These are phyloP conservation scores for Herpetomonas tarakana DNA, from an alignment of 208 protist genomes.

Conservation along the genomic window DNA sequence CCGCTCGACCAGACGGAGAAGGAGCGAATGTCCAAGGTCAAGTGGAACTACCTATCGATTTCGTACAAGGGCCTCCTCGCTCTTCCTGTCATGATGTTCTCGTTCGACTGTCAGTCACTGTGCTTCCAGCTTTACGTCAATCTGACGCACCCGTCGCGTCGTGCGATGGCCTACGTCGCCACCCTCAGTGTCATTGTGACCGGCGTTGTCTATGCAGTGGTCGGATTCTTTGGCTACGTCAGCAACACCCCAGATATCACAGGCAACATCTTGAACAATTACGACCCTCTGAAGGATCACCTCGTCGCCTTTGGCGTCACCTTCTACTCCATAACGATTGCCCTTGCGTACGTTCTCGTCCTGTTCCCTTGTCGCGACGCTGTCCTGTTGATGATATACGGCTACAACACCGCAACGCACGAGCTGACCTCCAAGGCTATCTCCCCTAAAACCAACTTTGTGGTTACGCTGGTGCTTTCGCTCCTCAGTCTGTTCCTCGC, in stretches of 20 bases:
- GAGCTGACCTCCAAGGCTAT: slow-evolving; percentile 31
- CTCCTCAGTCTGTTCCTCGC: slow-evolving; percentile 42
- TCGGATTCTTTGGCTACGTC: slow-evolving; percentile 68
- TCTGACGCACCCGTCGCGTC: slow-evolving; percentile 22
- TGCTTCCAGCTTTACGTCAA: slow-evolving; percentile 58
- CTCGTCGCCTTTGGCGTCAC: slow-evolving; percentile 42
- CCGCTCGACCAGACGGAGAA: slow-evolving; percentile 13
- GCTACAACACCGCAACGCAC: slow-evolving; percentile 35
- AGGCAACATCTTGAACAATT: slow-evolving; percentile 75
- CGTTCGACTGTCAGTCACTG: slow-evolving; percentile 72
- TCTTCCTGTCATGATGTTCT: slow-evolving; percentile 69
- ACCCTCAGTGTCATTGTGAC: slow-evolving; percentile 47
- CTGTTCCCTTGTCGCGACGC: slow-evolving; percentile 68
- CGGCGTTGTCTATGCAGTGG: slow-evolving; percentile 37
- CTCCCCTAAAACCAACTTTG: slow-evolving; percentile 30
- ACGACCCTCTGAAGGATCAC: slow-evolving; percentile 46
- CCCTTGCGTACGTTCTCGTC: slow-evolving; percentile 61
- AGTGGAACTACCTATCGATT: slow-evolving; percentile 39
- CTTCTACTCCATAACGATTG: slow-evolving; percentile 55
- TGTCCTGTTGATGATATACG: slow-evolving; percentile 49
- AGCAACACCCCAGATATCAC: slow-evolving; percentile 38
- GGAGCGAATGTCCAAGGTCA: neutral
- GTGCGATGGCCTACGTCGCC: slow-evolving; percentile 49
- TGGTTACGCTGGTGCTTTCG: slow-evolving; percentile 40
- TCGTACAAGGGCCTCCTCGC: slow-evolving; percentile 34